A percentile compares a stretch with the other conserved stretches of the same genome.
These are phyloP conservation scores for Blastomyces gilchristii DNA, from an alignment of 2,329 filamentous ascomycete genomes.

Conservation along the genomic window DNA sequence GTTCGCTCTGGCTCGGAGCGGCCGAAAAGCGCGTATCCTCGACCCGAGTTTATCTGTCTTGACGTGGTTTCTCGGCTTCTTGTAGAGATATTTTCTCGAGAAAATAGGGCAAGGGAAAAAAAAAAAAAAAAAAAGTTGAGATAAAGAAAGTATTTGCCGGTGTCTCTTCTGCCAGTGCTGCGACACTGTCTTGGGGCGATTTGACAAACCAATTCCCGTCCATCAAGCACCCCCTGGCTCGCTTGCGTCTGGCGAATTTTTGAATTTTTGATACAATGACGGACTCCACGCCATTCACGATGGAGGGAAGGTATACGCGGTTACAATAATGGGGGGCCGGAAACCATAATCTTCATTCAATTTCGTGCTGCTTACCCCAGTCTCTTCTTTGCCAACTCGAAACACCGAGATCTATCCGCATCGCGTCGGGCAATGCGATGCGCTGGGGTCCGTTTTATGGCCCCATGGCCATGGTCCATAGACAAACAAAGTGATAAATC, in stretches of 20 bases:
- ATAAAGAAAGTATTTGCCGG: background rate
- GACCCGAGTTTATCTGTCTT: background rate
- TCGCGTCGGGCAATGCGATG: background rate
- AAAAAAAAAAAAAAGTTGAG: no score
- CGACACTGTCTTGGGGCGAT: background rate
- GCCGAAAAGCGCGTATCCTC: background rate
- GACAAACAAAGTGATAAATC: background rate
- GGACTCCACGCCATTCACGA: no score
- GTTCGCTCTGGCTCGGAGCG: no score
- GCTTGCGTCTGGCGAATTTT: no score
- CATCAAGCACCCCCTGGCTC: background rate
- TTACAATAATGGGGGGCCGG: no score
- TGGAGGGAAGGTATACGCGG: background rate
- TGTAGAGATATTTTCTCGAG: background rate
- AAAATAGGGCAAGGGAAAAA: no score
- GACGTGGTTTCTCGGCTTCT: background rate
- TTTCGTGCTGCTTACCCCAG: background rate
- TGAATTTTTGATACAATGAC: no score
- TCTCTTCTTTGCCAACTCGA: background rate
- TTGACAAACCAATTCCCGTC: background rate
- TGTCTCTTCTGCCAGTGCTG: background rate
- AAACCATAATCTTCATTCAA: no score
- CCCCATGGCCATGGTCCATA: background rate
- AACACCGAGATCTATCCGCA: background rate
- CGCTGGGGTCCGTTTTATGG: background rate